Conservation (phyloP, 2,329 filamentous ascomycete genomes). For the Diplocarpon rosae region DNA sequence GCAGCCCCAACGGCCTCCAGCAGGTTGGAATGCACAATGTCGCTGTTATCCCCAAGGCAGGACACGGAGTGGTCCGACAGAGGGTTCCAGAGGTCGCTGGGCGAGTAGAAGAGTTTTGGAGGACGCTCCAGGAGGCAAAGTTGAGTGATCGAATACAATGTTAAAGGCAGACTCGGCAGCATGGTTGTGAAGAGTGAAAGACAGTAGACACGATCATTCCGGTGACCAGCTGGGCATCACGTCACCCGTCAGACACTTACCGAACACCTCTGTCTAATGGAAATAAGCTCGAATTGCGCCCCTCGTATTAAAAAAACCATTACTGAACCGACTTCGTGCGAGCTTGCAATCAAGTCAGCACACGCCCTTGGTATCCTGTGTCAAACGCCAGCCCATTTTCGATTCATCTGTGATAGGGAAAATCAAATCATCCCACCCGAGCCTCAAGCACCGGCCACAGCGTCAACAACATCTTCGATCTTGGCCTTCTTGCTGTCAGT, state of each 20-base stretch:
- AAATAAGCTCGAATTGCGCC: no score
- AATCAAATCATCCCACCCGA: no score
- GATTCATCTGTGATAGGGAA: neutral
- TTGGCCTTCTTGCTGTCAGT: constrained; percentile 23
- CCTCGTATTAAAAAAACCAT: no score
- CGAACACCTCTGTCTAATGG: no score
- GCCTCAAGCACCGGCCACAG: neutral
- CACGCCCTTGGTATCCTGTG: constrained; percentile 7
- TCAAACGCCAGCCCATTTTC: constrained; percentile 5
- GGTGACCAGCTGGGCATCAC: no score
- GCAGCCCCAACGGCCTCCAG: constrained; percentile 25
- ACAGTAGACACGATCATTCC: no score
- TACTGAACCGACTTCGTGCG: neutral
- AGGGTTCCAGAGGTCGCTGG: constrained; percentile 7
- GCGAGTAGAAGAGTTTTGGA: constrained; percentile 7
- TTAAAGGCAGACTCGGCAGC: no score
- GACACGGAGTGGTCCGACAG: constrained; percentile 31
- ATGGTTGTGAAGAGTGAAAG: no score
- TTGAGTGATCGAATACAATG: no score
- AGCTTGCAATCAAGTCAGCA: no score
- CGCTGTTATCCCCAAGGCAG: constrained; percentile 28
- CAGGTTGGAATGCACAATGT: constrained; percentile 27
- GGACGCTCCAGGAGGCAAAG: constrained; percentile 27
- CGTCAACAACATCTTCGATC: constrained; percentile 17
- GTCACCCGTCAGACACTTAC: no score